These are phyloP conservation scores for Ascocoryne sarcoides DNA, from an alignment of 2,329 filamentous ascomycete species.

Conservation along the genomic window DNA sequence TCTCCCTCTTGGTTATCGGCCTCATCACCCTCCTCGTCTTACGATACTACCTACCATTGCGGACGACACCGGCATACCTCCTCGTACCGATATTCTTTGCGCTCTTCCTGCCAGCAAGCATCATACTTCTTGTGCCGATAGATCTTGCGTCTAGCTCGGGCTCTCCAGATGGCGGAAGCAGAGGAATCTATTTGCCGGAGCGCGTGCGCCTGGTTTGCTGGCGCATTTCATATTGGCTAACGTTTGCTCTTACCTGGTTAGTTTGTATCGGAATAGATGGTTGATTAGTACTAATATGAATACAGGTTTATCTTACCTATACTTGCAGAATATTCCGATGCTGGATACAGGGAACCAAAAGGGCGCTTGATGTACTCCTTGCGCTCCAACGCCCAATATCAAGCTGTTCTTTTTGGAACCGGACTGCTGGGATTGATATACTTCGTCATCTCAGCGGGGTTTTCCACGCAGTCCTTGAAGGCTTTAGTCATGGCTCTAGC, in stretches of 20 bases:
- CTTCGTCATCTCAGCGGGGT: conserved; percentile 69
- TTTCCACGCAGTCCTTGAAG: conserved; percentile 66
- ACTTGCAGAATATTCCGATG: conserved; percentile 88
- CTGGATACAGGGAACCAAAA: conserved; percentile 81
- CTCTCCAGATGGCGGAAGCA: conserved; percentile 58
- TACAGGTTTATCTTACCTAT: conserved; percentile 79
- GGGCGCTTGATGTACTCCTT: conserved; percentile 77
- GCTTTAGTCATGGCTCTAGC: conserved; percentile 84
- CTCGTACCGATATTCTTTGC: conserved; percentile 90
- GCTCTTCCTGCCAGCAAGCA: conserved; percentile 84
- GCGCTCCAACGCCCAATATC: conserved; percentile 79
- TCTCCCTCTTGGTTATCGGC: conserved; percentile 67
- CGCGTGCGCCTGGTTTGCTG: conserved; percentile 76
- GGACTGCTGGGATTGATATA: conserved; percentile 70
- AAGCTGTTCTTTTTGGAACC: conserved; percentile 66
- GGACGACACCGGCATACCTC: conserved; percentile 83
- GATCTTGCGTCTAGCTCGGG: conserved; percentile 82
- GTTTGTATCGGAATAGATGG: conserved; percentile 14
- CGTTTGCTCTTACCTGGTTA: conserved; percentile 88
- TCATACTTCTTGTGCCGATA: conserved; percentile 87
- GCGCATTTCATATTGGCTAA: conserved; percentile 96
- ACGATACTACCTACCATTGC: conserved; percentile 82
- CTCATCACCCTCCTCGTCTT: conserved; percentile 73
- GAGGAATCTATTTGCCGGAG: conserved; percentile 81
- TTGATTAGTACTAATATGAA: background rate